Base-by-base conservation (phyloP, 805 yeast species). In the Wickerhamiella lipophila region DNA sequence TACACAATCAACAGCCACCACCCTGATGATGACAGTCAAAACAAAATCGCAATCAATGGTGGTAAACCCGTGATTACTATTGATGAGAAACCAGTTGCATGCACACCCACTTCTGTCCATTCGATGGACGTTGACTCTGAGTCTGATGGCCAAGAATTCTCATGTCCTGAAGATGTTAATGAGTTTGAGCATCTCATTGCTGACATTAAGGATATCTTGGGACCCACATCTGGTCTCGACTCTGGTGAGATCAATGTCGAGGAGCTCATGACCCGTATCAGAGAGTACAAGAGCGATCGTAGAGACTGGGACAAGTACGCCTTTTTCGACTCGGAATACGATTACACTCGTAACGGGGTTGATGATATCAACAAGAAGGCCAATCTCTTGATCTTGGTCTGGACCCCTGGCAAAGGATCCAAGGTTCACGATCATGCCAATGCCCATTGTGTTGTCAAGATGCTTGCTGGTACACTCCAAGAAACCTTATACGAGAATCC, bases 371-470 rank as follows among this genome's bases (percentile, higher is more conserved):
- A 85, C 63, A 74, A 74, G 16, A 77, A 76, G 57, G 95, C 84
- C 38, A 79, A 81, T 57, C 66, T 81, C 49, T 68, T 81, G 47
- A 64, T 81, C 13, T 63, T 81, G 46, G 85, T 80, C 18, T 81
- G 89, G 89, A 71, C 73, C 47, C 86, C 87, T 0, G 77, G 77
- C 6, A 70, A 71, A 56, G 70, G 77, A 22, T 76, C 83, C 19
- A 72, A 75, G 45, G 76, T 81, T 52, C 89, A 81, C 60, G 85
- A 80, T 62, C 89, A 81, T 56, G 83, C 86, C 18, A 70, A 74
- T 49, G 85, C 87, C 11, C 86, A 81, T 64, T 81, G 89, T 63
- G 72, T 80, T 52, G 80, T 81, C 78, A 81, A 81, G 62, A 68
- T 81, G 41, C 66, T 81, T 52, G 68, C 73, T 55, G 88, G 88